Base-by-base conservation (phyloP, 164 flowering plant species). In the Stephania yunnanensis region DNA sequence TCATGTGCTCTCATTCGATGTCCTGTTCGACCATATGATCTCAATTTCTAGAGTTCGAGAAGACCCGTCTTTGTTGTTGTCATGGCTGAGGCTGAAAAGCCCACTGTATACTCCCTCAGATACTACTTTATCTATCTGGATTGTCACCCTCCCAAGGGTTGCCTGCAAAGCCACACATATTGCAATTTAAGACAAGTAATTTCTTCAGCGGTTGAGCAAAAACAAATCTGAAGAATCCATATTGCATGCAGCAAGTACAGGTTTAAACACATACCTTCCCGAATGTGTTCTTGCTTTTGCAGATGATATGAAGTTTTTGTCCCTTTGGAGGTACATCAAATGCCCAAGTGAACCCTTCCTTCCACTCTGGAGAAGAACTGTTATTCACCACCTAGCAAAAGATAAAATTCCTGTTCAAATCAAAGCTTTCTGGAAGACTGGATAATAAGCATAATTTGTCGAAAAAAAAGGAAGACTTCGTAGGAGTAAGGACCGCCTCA, bases 271-370 rank as follows among this genome's bases (percentile, higher is more conserved):
- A 76, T 87, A 92, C 98, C 95, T 94, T 94, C 65, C 94, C 97
- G 74, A 94, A 94, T 46, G 97, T 92, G 65, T 82, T 92, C 78
- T 87, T 94, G 91, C 88, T 92, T 87, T 89, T 92, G 90, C 98
- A 94, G 45, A 84, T 63, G 70, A 94, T 94, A 75, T 91, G 94
- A 30, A 92, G 95, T 52, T 92, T 94, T 80, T 94, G 98, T 30
- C 97, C 98, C 80, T 91, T 94, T 2, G 97, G 98, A 30, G 98
- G 98, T 29, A 92, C 93, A 84, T 94, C 97, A 82, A 94, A 94
- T 31, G 93, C 91, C 98, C 98, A 92, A n/a, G 89, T 90, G 78
- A 92, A 92, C 6, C 89, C 92, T 86, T 94, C 97, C 84, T 92
- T 87, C 98, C 97, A 92, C 82, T 94, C 97, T 20, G 98, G 98